Base-by-base conservation (phyloP, 768 basidiomycete genomes). In the Xerocomellus chrysenteron region DNA sequence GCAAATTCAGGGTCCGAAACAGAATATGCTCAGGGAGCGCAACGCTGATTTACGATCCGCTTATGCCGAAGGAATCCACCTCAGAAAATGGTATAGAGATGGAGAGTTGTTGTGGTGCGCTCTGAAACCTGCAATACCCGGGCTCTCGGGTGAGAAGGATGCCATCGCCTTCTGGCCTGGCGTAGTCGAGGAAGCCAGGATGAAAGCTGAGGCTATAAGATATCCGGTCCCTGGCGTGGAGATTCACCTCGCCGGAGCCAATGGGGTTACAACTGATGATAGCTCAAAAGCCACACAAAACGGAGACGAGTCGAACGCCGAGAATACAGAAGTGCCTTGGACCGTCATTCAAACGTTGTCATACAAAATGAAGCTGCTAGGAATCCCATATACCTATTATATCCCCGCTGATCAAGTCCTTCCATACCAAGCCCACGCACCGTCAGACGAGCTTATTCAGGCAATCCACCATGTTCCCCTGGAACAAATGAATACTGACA, bases 151-250 rank as follows among this genome's bases (percentile, higher is more conserved):
- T 2, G 68, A 73, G 17, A 74, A 73, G 17, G 75, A 79, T 47
- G 63, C 62, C n/a, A 87, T 93, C 59, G 65, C 71, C 26, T 86
- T 82, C 63, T 93, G 91, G 91, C 90, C 90, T 2, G 88, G 81
- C 2, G 63, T 91, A 21, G 79, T 92, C 9, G 79, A 85, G 17
- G 82, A 86, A 54, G 68, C 78, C 16, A 78, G 75, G 53, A 67
- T 87, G 50, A 82, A 79, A 64, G 74, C 77, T 3, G 70, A 75
- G 41, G 67, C 81, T 28, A 60, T 76, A 1, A 75, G 76, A 11
- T 65, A 70, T 40, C 53, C 56, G 8, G 17, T 54, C n/a, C 11
- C 54, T 46, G 53, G 47, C 13, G 60, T 51, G 24, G 28, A 19
- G n/a, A 24, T 35, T 41, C 47, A 16, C 1, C 19, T 7, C 28